Conservation (phyloP, 495 filamentous ascomycete species). For the Talaromyces proteolyticus region DNA sequence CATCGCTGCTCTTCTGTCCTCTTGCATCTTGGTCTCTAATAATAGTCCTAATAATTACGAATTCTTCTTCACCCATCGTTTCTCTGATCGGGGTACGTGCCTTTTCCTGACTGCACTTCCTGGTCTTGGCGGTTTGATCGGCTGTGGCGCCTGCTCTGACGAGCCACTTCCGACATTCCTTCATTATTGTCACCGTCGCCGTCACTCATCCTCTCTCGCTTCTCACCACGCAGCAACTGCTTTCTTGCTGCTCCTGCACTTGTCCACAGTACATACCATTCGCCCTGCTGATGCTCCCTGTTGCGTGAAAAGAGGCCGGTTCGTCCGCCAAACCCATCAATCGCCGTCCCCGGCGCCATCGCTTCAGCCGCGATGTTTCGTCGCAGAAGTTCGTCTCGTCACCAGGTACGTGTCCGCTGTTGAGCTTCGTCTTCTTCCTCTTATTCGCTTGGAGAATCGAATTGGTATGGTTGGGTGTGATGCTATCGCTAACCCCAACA, state of each 20-base stretch:
- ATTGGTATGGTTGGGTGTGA: neutral
- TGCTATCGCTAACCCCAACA: too few species aligned
- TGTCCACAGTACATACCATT: too few species aligned
- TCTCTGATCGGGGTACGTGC: neutral
- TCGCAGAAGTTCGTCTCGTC: conserved; percentile 47
- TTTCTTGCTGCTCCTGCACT: neutral
- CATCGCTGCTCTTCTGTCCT: too few species aligned
- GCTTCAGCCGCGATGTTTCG: conserved; percentile 37
- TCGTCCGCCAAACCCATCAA: neutral
- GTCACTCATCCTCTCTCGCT: neutral
- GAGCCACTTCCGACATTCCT: neutral
- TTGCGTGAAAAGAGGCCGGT: neutral
- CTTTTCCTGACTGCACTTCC: neutral
- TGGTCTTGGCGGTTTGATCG: neutral
- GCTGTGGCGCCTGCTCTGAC: neutral
- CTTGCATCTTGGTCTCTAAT: too few species aligned
- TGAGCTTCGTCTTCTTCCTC: too few species aligned
- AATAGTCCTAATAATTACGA: too few species aligned
- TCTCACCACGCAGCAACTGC: neutral
- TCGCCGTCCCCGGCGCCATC: neutral
- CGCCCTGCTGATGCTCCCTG: too few species aligned
- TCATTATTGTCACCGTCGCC: neutral
- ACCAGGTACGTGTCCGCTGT: conserved; percentile 53
- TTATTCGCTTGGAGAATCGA: too few species aligned
- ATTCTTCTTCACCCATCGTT: neutral